These are phyloP conservation scores for Fusarium avenaceum DNA, from an alignment of 2,329 filamentous ascomycete genomes.

Conservation along the genomic window DNA sequence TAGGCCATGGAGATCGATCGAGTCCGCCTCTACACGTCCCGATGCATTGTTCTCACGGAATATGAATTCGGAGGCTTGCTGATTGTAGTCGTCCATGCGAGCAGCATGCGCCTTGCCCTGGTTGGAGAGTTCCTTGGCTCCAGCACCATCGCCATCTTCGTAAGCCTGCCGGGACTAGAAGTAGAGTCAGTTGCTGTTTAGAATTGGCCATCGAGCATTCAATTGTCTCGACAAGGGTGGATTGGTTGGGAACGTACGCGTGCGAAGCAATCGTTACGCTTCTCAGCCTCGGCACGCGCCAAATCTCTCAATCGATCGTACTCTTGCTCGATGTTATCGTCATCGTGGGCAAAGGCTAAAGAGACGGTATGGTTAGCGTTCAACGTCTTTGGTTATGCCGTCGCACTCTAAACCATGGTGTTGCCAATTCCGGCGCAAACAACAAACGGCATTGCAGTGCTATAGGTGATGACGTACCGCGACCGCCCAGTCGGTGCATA, in stretches of 20 bases:
- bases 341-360: conserved; percentile 82
- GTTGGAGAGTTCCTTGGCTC: conserved; percentile 86
- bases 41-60: conserved; percentile 93
- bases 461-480: conserved; percentile 55
- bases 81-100: conserved; percentile 90
- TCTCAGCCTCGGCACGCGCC: conserved; percentile 82
- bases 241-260: conserved; percentile 62
- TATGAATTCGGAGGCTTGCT: conserved; percentile 91
- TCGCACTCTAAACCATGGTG: conserved; percentile 1
- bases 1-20: conserved; percentile 94
- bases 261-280: conserved; percentile 83
- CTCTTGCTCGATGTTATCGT: conserved; percentile 80
- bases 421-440: conserved; percentile 35
- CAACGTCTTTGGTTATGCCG: conserved; percentile 12
- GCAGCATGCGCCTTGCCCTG: conserved; percentile 87
- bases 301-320: conserved; percentile 91
- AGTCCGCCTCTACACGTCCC: conserved; percentile 81
- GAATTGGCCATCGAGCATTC: neutral
- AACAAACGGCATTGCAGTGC: conserved; percentile 2
- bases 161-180: conserved; percentile 82
- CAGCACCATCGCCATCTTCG: conserved; percentile 81
- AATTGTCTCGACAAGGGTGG: neutral
- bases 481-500: conserved; percentile 60
- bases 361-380: conserved; percentile 27
- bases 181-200: conserved; percentile 24